These are phyloP conservation scores for Populus deltoides DNA, from an alignment of 345 rosid genomes.

Conservation along the genomic window DNA sequence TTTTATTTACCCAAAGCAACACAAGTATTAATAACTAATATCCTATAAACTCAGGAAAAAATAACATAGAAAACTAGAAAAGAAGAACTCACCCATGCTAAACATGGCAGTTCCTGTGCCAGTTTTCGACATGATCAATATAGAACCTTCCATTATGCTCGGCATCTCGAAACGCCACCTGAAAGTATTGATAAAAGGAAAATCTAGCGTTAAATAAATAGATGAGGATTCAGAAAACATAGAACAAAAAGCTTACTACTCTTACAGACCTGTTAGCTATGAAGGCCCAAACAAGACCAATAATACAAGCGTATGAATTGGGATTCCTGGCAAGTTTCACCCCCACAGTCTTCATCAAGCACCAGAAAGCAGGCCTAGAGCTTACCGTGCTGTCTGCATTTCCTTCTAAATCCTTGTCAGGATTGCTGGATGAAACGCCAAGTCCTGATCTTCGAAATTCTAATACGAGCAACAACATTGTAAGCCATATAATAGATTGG, in stretches of 20 bases:
- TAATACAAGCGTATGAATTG: constrained; percentile 62
- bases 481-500: constrained; percentile 74
- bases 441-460: constrained; percentile 48
- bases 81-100: constrained; percentile 62
- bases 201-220: not conserved
- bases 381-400: constrained; percentile 6
- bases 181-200: not conserved
- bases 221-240: not conserved
- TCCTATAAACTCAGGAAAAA: no score
- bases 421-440: constrained; percentile 10
- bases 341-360: constrained; percentile 49
- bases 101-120: constrained; percentile 97
- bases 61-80: not conserved
- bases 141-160: constrained; percentile 65
- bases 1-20: not conserved
- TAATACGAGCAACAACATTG: constrained; percentile 62
- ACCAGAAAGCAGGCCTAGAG: constrained; percentile 39
- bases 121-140: constrained; percentile 77
- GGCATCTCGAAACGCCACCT: constrained; percentile 90
- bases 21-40: not conserved
- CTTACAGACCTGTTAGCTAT: constrained; percentile 53
- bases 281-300: constrained; percentile 73
- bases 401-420: constrained; percentile 34
- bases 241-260: not conserved
- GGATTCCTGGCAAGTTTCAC: constrained; percentile 64